These are phyloP conservation scores for Suhomyces terraborum DNA, from an alignment of 1,139 yeast genomes.

Conservation along the genomic window DNA sequence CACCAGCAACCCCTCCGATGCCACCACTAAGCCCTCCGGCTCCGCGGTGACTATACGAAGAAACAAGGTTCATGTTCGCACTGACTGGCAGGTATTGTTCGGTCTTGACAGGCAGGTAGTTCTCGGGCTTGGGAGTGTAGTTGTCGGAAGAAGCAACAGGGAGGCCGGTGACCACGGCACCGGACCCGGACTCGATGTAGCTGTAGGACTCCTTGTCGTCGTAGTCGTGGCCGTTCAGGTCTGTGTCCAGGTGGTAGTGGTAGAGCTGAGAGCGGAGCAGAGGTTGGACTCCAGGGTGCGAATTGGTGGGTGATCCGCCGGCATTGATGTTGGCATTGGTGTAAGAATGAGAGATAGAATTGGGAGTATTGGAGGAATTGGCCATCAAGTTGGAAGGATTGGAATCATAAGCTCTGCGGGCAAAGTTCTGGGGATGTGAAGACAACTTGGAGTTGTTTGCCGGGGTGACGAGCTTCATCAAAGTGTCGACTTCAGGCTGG, in stretches of 20 bases:
- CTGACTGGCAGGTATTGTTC: slow-evolving; percentile 6
- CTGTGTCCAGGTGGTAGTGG: slow-evolving; percentile 14
- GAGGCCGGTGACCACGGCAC: not conserved
- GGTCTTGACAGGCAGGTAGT: slow-evolving; percentile 2
- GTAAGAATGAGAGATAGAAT: no score
- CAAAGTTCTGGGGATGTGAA: slow-evolving; percentile 5
- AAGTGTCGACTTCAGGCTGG: slow-evolving; percentile 12
- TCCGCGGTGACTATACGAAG: not conserved
- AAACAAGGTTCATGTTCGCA: slow-evolving; percentile 1
- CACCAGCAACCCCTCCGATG: not conserved
- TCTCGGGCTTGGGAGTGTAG: slow-evolving; percentile 4
- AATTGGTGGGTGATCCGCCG: no score
- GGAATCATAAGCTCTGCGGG: slow-evolving; percentile 6
- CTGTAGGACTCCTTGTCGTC: slow-evolving; percentile 10
- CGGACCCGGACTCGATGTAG: slow-evolving; percentile 13
- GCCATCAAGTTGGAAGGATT: slow-evolving; percentile 6
- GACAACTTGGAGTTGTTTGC: slow-evolving; percentile 4
- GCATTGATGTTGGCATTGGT: no score
- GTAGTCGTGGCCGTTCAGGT: slow-evolving; percentile 7
- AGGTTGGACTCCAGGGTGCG: slow-evolving; percentile 8
- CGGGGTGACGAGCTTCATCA: slow-evolving; percentile 12
- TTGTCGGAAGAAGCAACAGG: not conserved
- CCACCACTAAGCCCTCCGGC: not conserved
- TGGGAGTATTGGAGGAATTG: slow-evolving; percentile 5
- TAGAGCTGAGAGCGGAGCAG: slow-evolving; percentile 10